Evolutionary conservation across 2,329 filamentous ascomycete species (phyloP), one percentile per base, ranked within the genome.

Genomic region (Ampelomyces quisqualis): DNA sequence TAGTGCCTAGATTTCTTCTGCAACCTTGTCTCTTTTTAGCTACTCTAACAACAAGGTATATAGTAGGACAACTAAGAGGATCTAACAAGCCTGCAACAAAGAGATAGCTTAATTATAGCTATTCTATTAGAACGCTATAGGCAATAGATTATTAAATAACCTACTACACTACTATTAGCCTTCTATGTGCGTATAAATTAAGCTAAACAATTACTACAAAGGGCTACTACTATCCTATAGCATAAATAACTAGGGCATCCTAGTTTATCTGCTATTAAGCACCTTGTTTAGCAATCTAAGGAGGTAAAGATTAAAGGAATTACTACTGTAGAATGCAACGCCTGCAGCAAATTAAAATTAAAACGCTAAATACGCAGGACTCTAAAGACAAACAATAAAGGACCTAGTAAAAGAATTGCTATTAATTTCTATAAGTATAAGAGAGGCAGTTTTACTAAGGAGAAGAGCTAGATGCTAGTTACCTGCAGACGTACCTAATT

Each of bases 391-490:
- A n/a, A n/a, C n/a, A n/a, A n/a, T n/a, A n/a, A n/a, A n/a, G n/a
- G n/a, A n/a, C n/a, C n/a, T n/a, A n/a, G n/a, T n/a, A n/a, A n/a
- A n/a, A n/a, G n/a, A n/a, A n/a, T n/a, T n/a, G n/a, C n/a, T n/a
- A 39, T 44, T 17, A 21, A 44, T 26, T 39, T 44, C 20, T 19
- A 44, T 23, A 13, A 2, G 13, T 43, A 38, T 20, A 17, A 43
- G 31, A 19, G 11, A 19, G 21, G 23, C 11, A 43, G 40, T 23
- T 34, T 15, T 10, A 43, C 27, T 3, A 43, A 38, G 10, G 24
- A 38, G 15, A 43, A 30, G 18, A 38, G 34, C 13, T 14, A 38
- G 18, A 23, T 39, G n/a, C 35, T 44, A 6, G 26, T 44, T 26
- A 36, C 31, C 3, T 7, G 28, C 13, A 11, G 19, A 13, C 15